phyloP scores from a whole-genome alignment of 2,329 filamentous ascomycete species.

The Madurella fahalii region DNA sequence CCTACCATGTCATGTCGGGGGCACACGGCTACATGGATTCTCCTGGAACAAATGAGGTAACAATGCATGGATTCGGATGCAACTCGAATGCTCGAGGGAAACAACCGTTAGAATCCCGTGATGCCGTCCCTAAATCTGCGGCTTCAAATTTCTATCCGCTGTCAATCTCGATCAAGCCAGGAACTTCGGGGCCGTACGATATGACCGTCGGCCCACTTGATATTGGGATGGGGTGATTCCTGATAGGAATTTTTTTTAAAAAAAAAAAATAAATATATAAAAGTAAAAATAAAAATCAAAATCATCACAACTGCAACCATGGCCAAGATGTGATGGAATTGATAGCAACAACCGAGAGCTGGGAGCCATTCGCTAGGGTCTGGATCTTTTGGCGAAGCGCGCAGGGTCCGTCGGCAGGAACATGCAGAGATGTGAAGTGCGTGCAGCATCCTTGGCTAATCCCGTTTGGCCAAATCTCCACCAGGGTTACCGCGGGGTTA shows the following conservation, averaged over 20 bases:
- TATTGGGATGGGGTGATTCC: neutral
- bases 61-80: too few relatives aligned
- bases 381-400: neutral
- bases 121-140: too few relatives aligned
- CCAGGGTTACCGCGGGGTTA: neutral
- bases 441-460: slow-evolving; percentile 3
- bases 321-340: slow-evolving; percentile 9
- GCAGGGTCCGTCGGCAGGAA: slow-evolving; percentile 1
- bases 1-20: too few relatives aligned
- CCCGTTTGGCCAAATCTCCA: neutral
- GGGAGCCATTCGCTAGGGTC: neutral
- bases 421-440: slow-evolving; percentile 10
- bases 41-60: too few relatives aligned
- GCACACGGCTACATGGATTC: too few relatives aligned
- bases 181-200: neutral
- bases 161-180: neutral
- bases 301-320: neutral
- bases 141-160: too few relatives aligned
- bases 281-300: too few relatives aligned
- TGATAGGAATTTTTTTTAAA: neutral
- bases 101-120: too few relatives aligned
- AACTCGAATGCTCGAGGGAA: too few relatives aligned
- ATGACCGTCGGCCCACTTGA: neutral
- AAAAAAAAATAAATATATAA: too few relatives aligned
- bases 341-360: neutral